Evolutionary conservation across 1,284 basidiomycete genomes (phyloP).

Genomic region (Sphaerobolus stellatus): DNA sequence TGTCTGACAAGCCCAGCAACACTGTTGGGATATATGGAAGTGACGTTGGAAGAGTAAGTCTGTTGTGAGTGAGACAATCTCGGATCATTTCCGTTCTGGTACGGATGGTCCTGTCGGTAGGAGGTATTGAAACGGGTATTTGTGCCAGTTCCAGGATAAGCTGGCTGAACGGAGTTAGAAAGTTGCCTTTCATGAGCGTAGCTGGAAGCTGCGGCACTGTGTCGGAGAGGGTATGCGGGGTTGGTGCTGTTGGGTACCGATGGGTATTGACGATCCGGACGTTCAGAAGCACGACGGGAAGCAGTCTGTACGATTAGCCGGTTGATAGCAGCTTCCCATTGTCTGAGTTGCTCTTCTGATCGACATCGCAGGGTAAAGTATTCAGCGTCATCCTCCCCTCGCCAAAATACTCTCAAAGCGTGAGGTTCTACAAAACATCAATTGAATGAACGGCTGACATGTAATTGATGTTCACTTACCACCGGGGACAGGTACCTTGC

Average conservation of each 20-base stretch:
- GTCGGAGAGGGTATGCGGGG: slow-evolving; percentile 29
- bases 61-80: slow-evolving; percentile 1
- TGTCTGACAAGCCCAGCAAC: slow-evolving; percentile 3
- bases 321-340: slow-evolving; percentile 90
- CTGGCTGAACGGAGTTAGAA: slow-evolving; percentile 14
- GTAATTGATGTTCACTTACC: slow-evolving; percentile 45
- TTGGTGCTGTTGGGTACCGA: slow-evolving; percentile 48
- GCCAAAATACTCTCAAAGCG: slow-evolving; percentile 88
- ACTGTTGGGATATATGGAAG: slow-evolving; percentile 3
- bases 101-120: slow-evolving; percentile 8
- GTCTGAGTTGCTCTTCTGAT: slow-evolving; percentile 88
- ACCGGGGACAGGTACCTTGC: slow-evolving; percentile 52
- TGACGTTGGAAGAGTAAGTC: neutral
- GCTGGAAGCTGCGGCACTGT: slow-evolving; percentile 1
- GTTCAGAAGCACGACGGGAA: slow-evolving; percentile 60
- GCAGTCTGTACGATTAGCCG: slow-evolving; percentile 78
- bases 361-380: slow-evolving; percentile 93
- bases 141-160: slow-evolving; percentile 4
- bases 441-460: neutral
- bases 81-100: neutral
- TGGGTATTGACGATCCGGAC: slow-evolving; percentile 48
- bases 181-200: slow-evolving; percentile 9
- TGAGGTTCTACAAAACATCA: slow-evolving; percentile 42
- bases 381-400: slow-evolving; percentile 89
- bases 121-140: slow-evolving; percentile 4